Evolutionary conservation across 2,329 filamentous ascomycete species (phyloP), one percentile per base, ranked within the genome.

Genomic region (Penicillium sp.): DNA sequence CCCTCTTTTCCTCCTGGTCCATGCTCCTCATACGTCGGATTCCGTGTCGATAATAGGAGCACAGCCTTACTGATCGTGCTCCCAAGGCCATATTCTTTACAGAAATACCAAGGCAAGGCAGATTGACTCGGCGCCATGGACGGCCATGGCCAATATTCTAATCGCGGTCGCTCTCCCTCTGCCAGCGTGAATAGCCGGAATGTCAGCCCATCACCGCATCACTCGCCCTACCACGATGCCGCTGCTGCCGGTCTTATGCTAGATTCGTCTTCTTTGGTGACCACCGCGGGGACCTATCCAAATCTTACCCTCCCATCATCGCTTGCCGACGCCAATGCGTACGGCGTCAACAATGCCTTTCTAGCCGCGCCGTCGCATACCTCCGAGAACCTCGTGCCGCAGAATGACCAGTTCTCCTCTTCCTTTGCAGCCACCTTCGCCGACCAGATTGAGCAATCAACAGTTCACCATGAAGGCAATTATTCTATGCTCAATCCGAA

Each of bases 181-280:
- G 67, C 62, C 47, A 67, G 68, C 55, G 65, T 70, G 64, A 69
- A 72, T 59, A 69, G 65, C 66, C 73, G 71, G 61, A 71, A 71
- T 60, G 66, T 75, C 65, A 77, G 75, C 67, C 72, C 71, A 55
- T 75, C 74, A 49, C 65, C 69, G 46, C 74, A 74, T 63, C 68
- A 74, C 47, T 55, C 63, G n/a, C 66, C 66, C 38, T 75, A 72
- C 64, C 68, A 73, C 33, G 66, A 72, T 55, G 63, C 64, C 33
- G 62, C 65, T 47, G 43, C 55, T 11, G 52, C 66, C 23, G 62
- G 69, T 9, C 64, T 73, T 55, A 68, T 67, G 49, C 58, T 76
- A 43, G 71, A 75, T 59, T 65, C 71, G 46, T 70, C 74, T 33
- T 46, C 56, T 2, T 42, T 49, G 24, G 64, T 72, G 61, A 64